phyloP scores from a whole-genome alignment of 805 yeast genomes.

The Saccharomycopsis fodiens region DNA sequence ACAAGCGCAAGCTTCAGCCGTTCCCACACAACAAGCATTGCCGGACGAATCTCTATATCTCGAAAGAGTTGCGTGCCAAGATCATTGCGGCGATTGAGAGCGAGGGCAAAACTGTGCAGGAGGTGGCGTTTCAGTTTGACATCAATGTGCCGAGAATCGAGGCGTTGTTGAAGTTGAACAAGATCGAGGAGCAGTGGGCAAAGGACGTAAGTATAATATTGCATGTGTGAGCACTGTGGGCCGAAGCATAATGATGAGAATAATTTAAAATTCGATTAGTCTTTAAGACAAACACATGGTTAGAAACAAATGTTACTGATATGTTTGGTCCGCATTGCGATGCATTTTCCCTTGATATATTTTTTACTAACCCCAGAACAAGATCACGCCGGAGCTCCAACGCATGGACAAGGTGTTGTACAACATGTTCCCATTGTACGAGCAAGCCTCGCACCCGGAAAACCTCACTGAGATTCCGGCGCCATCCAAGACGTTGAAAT shows the following conservation, averaged over 20 bases:
- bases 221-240: background rate
- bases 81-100: constrained; percentile 50
- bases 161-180: constrained; percentile 67
- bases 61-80: constrained; percentile 49
- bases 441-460: constrained; percentile 44
- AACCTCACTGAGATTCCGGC: constrained; percentile 91
- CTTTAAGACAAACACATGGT: constrained; percentile 66
- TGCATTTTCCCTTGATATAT: background rate
- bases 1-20: constrained; percentile 47
- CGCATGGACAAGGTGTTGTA: constrained; percentile 57
- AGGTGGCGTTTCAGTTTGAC: constrained; percentile 71
- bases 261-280: constrained; percentile 54
- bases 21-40: constrained; percentile 73
- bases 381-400: constrained; percentile 47
- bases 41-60: constrained; percentile 54
- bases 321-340: constrained; percentile 2
- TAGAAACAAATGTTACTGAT: constrained; percentile 30
- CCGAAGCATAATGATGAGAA: constrained; percentile 37
- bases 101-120: constrained; percentile 53
- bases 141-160: constrained; percentile 81
- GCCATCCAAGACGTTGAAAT: constrained; percentile 72
- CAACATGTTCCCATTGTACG: constrained; percentile 73
- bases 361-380: constrained; percentile 33
- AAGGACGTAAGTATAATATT: constrained; percentile 43
- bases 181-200: constrained; percentile 57